Base-by-base conservation (phyloP, 768 basidiomycete genomes). In the Ramaria sp. region DNA sequence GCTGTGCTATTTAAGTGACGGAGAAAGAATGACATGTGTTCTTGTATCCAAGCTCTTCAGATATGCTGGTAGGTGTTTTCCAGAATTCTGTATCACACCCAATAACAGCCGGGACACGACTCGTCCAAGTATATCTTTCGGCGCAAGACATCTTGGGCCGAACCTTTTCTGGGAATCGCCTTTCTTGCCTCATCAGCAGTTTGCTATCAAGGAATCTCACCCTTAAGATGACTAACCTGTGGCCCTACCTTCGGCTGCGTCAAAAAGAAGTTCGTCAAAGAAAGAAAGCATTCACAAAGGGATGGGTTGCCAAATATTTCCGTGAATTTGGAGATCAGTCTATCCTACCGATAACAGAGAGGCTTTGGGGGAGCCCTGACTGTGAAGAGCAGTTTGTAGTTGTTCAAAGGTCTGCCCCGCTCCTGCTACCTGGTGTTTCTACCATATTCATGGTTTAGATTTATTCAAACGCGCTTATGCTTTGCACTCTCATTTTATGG, bases 231-330 rank as follows among this genome's bases (percentile, higher is more conserved):
- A 78, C 73, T 0, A 79, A 88, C 58, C 70, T 83, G 62, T 89
- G 87, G 87, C 83, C 85, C 6, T 88, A 88, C 63, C 71, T 87
- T 32, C 66, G 65, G 25, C 61, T 69, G 20, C 77, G 85, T n/a
- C 61, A 70, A 55, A 57, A 61, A 12, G 83, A 86, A 63, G 60
- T 64, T 1, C 38, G 56, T 0, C 55, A 52, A 16, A 70, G 77
- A 38, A 72, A 67, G 51, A 53, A 55, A 3, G 58, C 60, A n/a
- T 83, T 78, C 61, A 58, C 66, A 8, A 54, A 56, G 10, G 80
- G 81, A 5, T 83, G 85, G 64, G 64, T 88, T 22, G 71, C 72
- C 12, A 60, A 57, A 16, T 61, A 69, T 7, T 66, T 75, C 50
- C 59, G 65, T 3, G 38, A 36, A 20, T 8, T 24, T 5, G 25